These are phyloP conservation scores for Starmera amethionina DNA, from an alignment of 805 yeast genomes.

Conservation along the genomic window DNA sequence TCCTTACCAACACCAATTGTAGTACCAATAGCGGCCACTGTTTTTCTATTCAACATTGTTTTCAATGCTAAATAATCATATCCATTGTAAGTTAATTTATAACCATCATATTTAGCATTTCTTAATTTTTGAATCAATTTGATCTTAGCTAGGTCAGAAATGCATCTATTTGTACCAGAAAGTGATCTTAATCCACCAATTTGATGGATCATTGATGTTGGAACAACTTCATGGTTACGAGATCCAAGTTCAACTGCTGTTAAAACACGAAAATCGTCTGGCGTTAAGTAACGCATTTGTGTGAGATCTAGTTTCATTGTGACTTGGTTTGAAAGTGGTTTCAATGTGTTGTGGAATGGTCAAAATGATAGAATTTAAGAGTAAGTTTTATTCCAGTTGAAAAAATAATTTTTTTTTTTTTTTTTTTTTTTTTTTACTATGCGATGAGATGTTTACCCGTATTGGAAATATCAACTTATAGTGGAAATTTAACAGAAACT, in stretches of 20 bases:
- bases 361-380: too few species aligned
- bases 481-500: too few species aligned
- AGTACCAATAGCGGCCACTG: slow-evolving; percentile 70
- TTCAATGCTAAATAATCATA: slow-evolving; percentile 88
- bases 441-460: too few species aligned
- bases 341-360: too few species aligned
- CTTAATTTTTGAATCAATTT: slow-evolving; percentile 68
- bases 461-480: too few species aligned
- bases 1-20: slow-evolving; percentile 97
- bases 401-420: too few species aligned
- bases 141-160: slow-evolving; percentile 80
- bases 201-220: slow-evolving; percentile 73
- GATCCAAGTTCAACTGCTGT: slow-evolving; percentile 89
- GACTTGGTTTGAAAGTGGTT: too few species aligned
- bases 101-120: slow-evolving; percentile 94
- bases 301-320: slow-evolving; percentile 85
- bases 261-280: slow-evolving; percentile 84
- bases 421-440: too few species aligned
- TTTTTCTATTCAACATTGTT: slow-evolving; percentile 65
- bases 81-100: slow-evolving; percentile 79
- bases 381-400: too few species aligned
- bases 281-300: slow-evolving; percentile 86
- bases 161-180: slow-evolving; percentile 68
- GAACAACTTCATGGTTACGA: slow-evolving; percentile 89
- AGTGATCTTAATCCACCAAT: slow-evolving; percentile 68